Evolutionary conservation across 805 yeast species (phyloP), one percentile per base, ranked within the genome.

Genomic region (Wickerhamomyces mucosus): DNA sequence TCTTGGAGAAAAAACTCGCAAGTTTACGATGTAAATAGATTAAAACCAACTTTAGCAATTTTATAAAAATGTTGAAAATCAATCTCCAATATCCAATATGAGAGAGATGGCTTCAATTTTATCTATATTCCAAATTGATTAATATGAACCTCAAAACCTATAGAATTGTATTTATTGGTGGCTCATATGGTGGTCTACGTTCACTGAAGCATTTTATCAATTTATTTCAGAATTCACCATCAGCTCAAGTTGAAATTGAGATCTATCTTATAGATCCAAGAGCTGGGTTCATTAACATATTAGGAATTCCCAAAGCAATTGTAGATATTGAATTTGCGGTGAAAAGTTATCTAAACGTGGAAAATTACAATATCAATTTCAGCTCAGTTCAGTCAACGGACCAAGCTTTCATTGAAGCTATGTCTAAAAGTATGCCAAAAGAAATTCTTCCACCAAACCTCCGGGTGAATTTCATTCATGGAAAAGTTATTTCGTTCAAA

Each of bases 301-400:
- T 61, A 34, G 67, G 65, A 1, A 49, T 60, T 8, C 67, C 68
- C 8, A 43, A 54, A 11, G 52, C 63, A 5, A 46, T 63, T 14
- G 48, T 60, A 28, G 60, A 59, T 36, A 40, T 45, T 1, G 51
- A 56, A n/a, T 60, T 58, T 43, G 66, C 67, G 18, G 42, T 40
- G 18, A 39, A 44, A 4, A 50, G 58, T 16, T 62, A 48, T 28
- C 44, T 56, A 20, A 53, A 55, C 7, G 45, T 46, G 11, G 57
- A 37, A 27, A 40, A 36, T 36, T 51, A 28, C 39, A 43, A 48
- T 18, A 20, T 48, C 11, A 39, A 35, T 13, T 52, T 51, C 33
- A 53, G 52, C 11, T 45, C 56, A 31, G 58, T 64, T 34, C 54
- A 56, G 37, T 45, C 64, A 5, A 49, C 56, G 6, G 59, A 56